Evolutionary conservation across 1,139 yeast species (phyloP).

Genomic region (Maudiozyma humilis): DNA sequence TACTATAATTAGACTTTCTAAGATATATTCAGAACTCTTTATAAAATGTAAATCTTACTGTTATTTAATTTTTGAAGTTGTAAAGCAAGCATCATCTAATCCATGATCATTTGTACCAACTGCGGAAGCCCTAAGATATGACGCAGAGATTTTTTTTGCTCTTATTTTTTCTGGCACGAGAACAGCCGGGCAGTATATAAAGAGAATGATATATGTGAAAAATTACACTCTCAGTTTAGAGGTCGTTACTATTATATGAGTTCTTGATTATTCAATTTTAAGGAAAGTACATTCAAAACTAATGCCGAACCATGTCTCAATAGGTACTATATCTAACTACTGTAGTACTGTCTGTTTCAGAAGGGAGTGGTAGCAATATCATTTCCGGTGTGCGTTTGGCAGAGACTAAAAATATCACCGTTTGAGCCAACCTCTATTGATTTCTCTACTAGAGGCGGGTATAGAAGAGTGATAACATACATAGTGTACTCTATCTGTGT

Average conservation of each 20-base stretch:
- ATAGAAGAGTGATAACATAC: slow-evolving; percentile 27
- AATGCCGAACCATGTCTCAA: slow-evolving; percentile 4
- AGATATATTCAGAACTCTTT: background rate
- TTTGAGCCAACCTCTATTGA: slow-evolving; percentile 24
- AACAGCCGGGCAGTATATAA: background rate
- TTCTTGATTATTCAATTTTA: slow-evolving; percentile 1
- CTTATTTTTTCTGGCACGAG: background rate
- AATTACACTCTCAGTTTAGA: too few species aligned
- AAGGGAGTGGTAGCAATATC: slow-evolving; percentile 1
- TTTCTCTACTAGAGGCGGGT: slow-evolving; percentile 18
- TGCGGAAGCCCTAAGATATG: background rate
- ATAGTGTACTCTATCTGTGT: too few species aligned
- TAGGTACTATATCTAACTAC: background rate
- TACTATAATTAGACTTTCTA: slow-evolving; percentile 36
- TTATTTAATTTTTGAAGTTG: too few species aligned
- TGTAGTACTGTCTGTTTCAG: slow-evolving; percentile 4
- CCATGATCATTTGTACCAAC: too few species aligned
- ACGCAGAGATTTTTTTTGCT: background rate
- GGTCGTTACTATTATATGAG: too few species aligned
- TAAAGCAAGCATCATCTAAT: too few species aligned
- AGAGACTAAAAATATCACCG: slow-evolving; percentile 18
- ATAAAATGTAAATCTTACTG: too few species aligned
- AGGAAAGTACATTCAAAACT: slow-evolving; percentile 1
- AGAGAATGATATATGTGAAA: background rate
- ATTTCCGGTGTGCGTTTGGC: slow-evolving; percentile 9